Conservation (phyloP, 83 land plant species). For the Thuja plicata region DNA sequence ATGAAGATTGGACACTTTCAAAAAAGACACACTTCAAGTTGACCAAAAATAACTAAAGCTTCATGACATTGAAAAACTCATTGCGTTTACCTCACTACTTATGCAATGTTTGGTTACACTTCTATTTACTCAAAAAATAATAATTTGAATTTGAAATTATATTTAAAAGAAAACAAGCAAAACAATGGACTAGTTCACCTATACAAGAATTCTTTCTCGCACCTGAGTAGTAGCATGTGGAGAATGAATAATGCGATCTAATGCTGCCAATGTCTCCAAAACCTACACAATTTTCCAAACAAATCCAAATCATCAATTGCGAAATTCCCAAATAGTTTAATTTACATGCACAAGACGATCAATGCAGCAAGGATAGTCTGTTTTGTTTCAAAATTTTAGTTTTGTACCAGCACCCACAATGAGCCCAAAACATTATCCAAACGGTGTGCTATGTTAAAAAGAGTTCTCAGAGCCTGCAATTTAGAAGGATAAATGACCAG, state of each 20-base stretch:
- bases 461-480: conserved; percentile 90
- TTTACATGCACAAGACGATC: not conserved
- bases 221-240: conserved; percentile 99
- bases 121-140: not conserved
- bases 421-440: conserved; percentile 87
- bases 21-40: not conserved
- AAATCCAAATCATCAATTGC: not conserved
- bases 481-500: not conserved
- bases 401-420: conserved; percentile 89
- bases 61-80: not conserved
- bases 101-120: not conserved
- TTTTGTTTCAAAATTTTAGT: not conserved
- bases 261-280: conserved; percentile 87
- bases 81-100: not conserved
- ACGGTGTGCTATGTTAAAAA: conserved; percentile 95
- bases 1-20: not conserved
- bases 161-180: not conserved
- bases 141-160: not conserved
- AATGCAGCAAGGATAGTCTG: not conserved
- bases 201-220: not conserved
- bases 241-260: conserved; percentile 92
- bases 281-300: conserved; percentile 48
- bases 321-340: not conserved
- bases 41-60: not conserved
- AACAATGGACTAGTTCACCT: not conserved